phyloP scores from a whole-genome alignment of 805 yeast genomes.

The Metschnikowia gruessii region DNA sequence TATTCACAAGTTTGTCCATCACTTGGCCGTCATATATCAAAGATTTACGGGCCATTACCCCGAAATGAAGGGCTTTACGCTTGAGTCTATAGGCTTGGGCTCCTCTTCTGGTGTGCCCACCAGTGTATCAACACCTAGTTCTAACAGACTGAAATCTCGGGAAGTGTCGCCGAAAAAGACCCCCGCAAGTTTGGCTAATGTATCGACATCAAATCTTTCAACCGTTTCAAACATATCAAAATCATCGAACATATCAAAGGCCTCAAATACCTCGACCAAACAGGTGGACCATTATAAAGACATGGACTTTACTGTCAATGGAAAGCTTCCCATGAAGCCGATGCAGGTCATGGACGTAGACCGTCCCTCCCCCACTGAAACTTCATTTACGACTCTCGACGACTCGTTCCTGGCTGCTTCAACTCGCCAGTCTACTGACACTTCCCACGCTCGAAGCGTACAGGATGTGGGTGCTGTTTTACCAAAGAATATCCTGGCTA shows the following conservation, averaged over 20 bases:
- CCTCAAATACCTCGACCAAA: background rate
- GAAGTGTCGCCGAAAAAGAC: background rate
- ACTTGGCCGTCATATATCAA: slow-evolving; percentile 32
- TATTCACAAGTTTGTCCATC: slow-evolving; percentile 32
- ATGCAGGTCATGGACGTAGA: slow-evolving; percentile 39
- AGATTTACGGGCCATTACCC: slow-evolving; percentile 40
- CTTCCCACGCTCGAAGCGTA: background rate
- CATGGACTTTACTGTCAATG: slow-evolving; percentile 43
- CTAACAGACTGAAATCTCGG: slow-evolving; percentile 7
- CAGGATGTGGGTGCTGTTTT: slow-evolving; percentile 3
- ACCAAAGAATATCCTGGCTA: slow-evolving; percentile 3
- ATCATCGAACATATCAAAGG: background rate
- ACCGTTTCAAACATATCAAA: no score
- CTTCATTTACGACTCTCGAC: background rate
- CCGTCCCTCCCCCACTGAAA: slow-evolving; percentile 9
- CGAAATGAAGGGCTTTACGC: slow-evolving; percentile 29
- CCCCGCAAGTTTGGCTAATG: background rate
- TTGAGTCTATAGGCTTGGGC: slow-evolving; percentile 32
- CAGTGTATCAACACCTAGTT: slow-evolving; percentile 4
- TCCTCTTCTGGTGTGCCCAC: background rate
- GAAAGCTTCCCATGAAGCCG: slow-evolving; percentile 41
- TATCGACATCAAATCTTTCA: no score
- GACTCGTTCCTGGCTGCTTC: background rate
- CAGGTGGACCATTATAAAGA: slow-evolving; percentile 29
- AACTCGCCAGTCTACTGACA: slow-evolving; percentile 4